These are phyloP conservation scores for Apiotrichum porosum DNA, from an alignment of 1,284 basidiomycete species.

Conservation along the genomic window DNA sequence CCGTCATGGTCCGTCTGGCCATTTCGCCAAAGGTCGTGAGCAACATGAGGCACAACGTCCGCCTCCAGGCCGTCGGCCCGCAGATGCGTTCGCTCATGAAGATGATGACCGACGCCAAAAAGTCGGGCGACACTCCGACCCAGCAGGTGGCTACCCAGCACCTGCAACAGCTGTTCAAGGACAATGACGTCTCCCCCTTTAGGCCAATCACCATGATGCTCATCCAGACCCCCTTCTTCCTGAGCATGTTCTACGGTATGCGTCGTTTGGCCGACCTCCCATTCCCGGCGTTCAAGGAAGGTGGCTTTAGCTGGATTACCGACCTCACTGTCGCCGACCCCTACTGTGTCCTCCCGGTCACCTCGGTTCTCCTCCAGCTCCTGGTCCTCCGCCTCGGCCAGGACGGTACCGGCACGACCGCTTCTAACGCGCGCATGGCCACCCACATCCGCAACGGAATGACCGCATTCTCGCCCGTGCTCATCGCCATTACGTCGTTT, in stretches of 20 bases:
- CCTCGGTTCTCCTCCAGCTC: slow-evolving; percentile 62
- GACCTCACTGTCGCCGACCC: slow-evolving; percentile 78
- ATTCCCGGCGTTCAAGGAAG: slow-evolving; percentile 66
- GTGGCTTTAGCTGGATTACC: slow-evolving; percentile 69
- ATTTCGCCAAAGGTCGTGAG: slow-evolving; percentile 68
- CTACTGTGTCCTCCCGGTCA: slow-evolving; percentile 67
- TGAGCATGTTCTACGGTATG: slow-evolving; percentile 82
- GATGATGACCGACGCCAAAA: slow-evolving; percentile 53
- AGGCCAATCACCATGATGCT: slow-evolving; percentile 60
- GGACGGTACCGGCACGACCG: slow-evolving; percentile 51
- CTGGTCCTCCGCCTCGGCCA: slow-evolving; percentile 62
- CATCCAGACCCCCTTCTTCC: slow-evolving; percentile 70
- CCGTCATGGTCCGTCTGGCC: slow-evolving; percentile 62
- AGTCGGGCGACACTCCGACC: slow-evolving; percentile 54
- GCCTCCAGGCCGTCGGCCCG: slow-evolving; percentile 62
- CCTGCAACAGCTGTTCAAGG: slow-evolving; percentile 61
- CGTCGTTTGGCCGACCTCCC: slow-evolving; percentile 67
- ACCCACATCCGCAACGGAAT: slow-evolving; percentile 70
- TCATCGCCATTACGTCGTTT: slow-evolving; percentile 59
- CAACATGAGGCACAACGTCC: slow-evolving; percentile 62
- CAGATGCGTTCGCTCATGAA: slow-evolving; percentile 59
- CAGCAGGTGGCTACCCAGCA: slow-evolving; percentile 57
- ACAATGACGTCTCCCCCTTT: slow-evolving; percentile 64
- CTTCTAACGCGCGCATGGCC: slow-evolving; percentile 40
- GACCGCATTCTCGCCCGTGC: slow-evolving; percentile 58